Evolutionary conservation across 768 basidiomycete genomes (phyloP).

Genomic region (Amanita pallidorosea): DNA sequence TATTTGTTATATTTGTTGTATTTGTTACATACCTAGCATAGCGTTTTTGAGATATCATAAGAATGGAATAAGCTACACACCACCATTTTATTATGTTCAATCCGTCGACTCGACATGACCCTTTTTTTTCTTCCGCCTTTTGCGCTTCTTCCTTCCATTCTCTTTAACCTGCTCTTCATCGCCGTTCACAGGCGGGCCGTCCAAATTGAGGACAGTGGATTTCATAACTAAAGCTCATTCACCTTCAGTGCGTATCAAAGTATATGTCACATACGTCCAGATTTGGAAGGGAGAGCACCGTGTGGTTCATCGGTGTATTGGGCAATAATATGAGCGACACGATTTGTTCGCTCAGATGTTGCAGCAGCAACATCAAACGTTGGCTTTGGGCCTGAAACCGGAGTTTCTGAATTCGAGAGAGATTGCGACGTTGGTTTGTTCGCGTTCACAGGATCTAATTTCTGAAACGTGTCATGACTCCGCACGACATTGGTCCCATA

Average conservation of each 20-base stretch:
- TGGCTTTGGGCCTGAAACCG: not conserved
- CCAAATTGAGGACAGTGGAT: slow-evolving; percentile 44
- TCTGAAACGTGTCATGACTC: not conserved
- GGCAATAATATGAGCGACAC: not conserved
- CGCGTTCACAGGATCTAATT: not conserved
- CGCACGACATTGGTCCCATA: not conserved
- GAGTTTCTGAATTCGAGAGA: not conserved
- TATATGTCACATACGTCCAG: not conserved
- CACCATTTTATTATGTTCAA: not conserved
- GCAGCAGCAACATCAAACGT: not conserved
- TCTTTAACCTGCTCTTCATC: slow-evolving; percentile 22
- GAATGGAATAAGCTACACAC: not conserved
- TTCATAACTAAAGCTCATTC: slow-evolving; percentile 14
- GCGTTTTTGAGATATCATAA: not conserved
- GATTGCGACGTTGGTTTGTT: not conserved
- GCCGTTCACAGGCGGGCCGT: slow-evolving; percentile 31
- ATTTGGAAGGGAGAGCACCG: not conserved
- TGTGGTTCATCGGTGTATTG: not conserved
- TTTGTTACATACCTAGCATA: not conserved
- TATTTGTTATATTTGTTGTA: too few relatives aligned
- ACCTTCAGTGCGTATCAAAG: not conserved
- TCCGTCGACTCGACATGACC: not conserved
- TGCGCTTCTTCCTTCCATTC: slow-evolving; percentile 37
- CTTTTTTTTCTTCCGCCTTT: slow-evolving; percentile 42
- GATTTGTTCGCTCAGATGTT: not conserved